Evolutionary conservation across 148 eudicot species (phyloP).

Genomic region (Chenopodium quinoa): DNA sequence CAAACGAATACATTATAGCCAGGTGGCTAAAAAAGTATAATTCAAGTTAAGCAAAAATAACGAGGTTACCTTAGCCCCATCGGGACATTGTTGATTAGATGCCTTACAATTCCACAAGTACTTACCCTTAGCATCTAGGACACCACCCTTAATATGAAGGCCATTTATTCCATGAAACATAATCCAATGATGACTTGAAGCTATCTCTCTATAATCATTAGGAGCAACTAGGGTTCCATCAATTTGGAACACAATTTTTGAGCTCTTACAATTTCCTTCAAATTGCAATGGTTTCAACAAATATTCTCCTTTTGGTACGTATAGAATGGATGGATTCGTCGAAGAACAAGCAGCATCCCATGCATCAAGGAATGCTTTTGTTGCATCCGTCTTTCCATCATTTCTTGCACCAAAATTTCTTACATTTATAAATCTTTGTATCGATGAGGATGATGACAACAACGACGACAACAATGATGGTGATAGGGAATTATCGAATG

Average conservation of each 20-base stretch:
- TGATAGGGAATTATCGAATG: not conserved
- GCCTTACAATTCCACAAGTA: conserved; percentile 46
- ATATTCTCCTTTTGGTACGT: conserved; percentile 29
- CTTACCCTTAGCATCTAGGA: conserved; percentile 38
- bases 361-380: conserved; percentile 27
- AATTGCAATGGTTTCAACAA: conserved; percentile 26
- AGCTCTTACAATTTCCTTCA: conserved; percentile 35
- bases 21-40: not conserved
- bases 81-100: conserved; percentile 3
- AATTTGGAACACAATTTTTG: conserved; percentile 26
- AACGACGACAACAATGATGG: not conserved
- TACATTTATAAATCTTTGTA: conserved; percentile 18
- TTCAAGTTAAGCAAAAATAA: too few species aligned
- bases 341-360: conserved; percentile 35
- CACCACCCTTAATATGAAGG: conserved; percentile 40
- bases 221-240: conserved; percentile 43
- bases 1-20: not conserved
- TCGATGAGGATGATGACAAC: not conserved
- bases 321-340: not conserved
- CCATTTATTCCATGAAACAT: conserved; percentile 33
- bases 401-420: conserved; percentile 29
- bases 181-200: conserved; percentile 31
- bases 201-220: conserved; percentile 18
- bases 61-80: conserved; percentile 23
- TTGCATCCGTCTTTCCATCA: conserved; percentile 29